phyloP scores from a whole-genome alignment of 2,329 filamentous ascomycete genomes.

The Fusarium transvaalense region DNA sequence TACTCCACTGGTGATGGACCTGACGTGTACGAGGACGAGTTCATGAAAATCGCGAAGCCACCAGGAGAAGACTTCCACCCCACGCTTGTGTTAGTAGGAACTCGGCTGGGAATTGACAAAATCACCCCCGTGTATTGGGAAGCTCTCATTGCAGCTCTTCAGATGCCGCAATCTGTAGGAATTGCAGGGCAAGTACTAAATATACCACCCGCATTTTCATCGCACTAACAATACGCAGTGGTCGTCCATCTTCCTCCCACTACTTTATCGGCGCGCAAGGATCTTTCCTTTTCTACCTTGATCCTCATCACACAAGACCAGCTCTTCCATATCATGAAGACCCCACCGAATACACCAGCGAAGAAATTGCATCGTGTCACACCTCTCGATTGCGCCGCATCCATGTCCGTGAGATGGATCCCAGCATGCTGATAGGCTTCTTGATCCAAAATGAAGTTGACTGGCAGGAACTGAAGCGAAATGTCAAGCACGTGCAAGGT shows the following conservation, averaged over 20 bases:
- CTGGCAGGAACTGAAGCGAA: constrained; percentile 84
- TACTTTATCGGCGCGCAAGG: constrained; percentile 74
- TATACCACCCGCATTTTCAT: neutral
- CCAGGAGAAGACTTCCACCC: constrained; percentile 77
- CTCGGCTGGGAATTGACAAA: constrained; percentile 91
- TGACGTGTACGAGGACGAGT: constrained; percentile 92
- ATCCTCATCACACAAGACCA: constrained; percentile 88
- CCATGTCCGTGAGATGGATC: constrained; percentile 93
- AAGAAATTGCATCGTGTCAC: constrained; percentile 87
- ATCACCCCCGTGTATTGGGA: constrained; percentile 96
- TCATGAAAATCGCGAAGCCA: constrained; percentile 81
- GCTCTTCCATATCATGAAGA: constrained; percentile 74
- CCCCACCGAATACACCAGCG: constrained; percentile 69
- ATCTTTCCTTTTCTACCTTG: constrained; percentile 90
- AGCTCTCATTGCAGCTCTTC: constrained; percentile 84
- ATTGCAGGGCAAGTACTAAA: constrained; percentile 81
- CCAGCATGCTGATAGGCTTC: constrained; percentile 97
- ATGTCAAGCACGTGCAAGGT: constrained; percentile 80
- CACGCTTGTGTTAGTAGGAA: constrained; percentile 89
- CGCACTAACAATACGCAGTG: constrained; percentile 64
- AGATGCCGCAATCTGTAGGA: constrained; percentile 92
- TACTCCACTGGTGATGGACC: constrained; percentile 91
- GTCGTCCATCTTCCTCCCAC: constrained; percentile 88
- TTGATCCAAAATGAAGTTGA: constrained; percentile 85
- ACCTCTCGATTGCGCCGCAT: constrained; percentile 86